Conservation (phyloP, 2,329 filamentous ascomycete genomes). For the Aaosphaeria arxii region DNA sequence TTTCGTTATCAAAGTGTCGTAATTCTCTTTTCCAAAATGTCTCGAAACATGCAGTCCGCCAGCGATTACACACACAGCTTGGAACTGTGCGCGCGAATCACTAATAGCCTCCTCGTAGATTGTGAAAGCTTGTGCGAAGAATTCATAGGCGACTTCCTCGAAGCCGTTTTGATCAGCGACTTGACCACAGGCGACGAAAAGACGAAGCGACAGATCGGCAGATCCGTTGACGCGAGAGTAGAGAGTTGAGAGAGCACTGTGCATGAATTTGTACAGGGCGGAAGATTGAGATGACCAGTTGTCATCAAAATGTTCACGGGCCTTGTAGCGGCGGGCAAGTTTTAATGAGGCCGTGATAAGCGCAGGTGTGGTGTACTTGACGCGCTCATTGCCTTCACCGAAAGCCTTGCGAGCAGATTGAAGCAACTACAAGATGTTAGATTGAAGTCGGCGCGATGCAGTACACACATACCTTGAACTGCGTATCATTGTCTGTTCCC, state of each 20-base stretch:
- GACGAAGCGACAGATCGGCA: conserved; percentile 81
- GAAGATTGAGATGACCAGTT: conserved; percentile 73
- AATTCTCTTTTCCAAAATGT: conserved; percentile 94
- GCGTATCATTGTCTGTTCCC: conserved; percentile 82
- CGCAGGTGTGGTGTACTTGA: conserved; percentile 91
- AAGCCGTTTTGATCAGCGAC: conserved; percentile 88
- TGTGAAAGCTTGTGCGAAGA: conserved; percentile 96
- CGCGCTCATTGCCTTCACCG: conserved; percentile 87
- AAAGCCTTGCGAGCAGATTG: conserved; percentile 86
- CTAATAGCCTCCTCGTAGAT: conserved; percentile 96
- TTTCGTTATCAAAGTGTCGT: conserved; percentile 97
- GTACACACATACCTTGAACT: conserved; percentile 64
- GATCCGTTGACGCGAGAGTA: conserved; percentile 85
- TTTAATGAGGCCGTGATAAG: conserved; percentile 88
- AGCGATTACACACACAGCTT: conserved; percentile 92
- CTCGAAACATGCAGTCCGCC: conserved; percentile 84
- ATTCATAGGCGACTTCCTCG: conserved; percentile 96
- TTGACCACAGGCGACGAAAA: conserved; percentile 90
- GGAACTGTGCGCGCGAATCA: conserved; percentile 95
- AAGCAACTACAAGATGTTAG: conserved; percentile 56
- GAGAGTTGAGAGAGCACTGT: conserved; percentile 79
- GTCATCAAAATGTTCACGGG: conserved; percentile 80
- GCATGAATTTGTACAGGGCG: conserved; percentile 91
- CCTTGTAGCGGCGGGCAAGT: conserved; percentile 83
- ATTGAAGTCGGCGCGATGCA: conserved; percentile 1